Conservation (phyloP, 192 early-diverging fungal species). For the Mortierella claussenii region DNA sequence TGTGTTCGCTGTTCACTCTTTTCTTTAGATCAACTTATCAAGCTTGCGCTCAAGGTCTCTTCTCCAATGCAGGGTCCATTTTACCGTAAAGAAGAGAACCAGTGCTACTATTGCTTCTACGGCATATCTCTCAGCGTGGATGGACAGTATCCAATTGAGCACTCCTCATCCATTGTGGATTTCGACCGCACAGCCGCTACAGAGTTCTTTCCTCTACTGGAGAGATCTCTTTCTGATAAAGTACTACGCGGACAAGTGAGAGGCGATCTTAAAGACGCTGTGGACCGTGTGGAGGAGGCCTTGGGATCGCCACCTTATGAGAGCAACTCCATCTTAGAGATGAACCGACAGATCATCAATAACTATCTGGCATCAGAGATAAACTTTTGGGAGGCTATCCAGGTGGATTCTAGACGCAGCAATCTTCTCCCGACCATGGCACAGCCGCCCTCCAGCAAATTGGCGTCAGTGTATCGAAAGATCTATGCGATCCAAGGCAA, state of each 20-base stretch:
- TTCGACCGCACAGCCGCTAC: slow-evolving; percentile 66
- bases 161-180: slow-evolving; percentile 55
- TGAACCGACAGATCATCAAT: slow-evolving; percentile 53
- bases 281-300: slow-evolving; percentile 65
- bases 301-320: slow-evolving; percentile 65
- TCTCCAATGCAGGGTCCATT: slow-evolving; percentile 47
- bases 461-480: slow-evolving; percentile 58
- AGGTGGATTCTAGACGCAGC: slow-evolving; percentile 20
- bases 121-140: slow-evolving; percentile 66
- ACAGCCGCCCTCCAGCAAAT: slow-evolving; percentile 43
- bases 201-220: slow-evolving; percentile 62
- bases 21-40: slow-evolving; percentile 61
- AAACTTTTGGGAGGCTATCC: slow-evolving; percentile 45
- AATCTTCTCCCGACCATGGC: slow-evolving; percentile 31
- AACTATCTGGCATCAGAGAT: slow-evolving; percentile 51
- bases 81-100: slow-evolving; percentile 64
- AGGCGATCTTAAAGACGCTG: slow-evolving; percentile 67
- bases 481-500: slow-evolving; percentile 70
- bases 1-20: no score
- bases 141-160: slow-evolving; percentile 61
- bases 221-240: slow-evolving; percentile 53
- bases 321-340: slow-evolving; percentile 44
- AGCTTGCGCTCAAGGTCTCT: slow-evolving; percentile 51
- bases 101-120: slow-evolving; percentile 77
- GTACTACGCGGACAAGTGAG: slow-evolving; percentile 55